Evolutionary conservation across 768 basidiomycete genomes (phyloP), one percentile per base, ranked within the genome.

Genomic region (Lenzites betulinus): DNA sequence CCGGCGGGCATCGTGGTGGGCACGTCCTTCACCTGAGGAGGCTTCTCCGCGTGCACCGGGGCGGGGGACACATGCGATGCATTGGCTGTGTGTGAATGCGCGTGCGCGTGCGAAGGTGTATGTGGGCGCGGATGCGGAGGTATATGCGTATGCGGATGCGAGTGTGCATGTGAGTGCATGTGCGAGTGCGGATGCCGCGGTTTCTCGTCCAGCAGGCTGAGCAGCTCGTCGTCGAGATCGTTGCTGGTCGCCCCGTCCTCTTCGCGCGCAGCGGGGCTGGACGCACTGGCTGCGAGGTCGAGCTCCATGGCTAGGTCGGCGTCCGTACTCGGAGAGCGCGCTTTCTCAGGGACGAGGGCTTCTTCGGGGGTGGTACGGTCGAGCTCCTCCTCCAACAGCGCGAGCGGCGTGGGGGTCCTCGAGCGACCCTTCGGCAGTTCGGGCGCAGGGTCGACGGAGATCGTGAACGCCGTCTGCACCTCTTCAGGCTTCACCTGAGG

Each of bases 141-240:
- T 9, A n/a, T 1, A 8, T 36, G 49, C 3, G 49, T 1, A 22
- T 39, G 54, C 3, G 20, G n/a, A 25, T 61, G 54, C 15, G 51
- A 53, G n/a, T 57, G 44, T 12, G 22, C 35, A 26, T 56, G 43
- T 16, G 15, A 22, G 44, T 43, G 58, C 18, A 39, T 54, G 15
- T 46, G 51, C 15, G 54, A 28, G 25, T 61, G 64, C 26, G 59
- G 48, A 7, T 51, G 46, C 12, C 48, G 52, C n/a, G 68, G 62
- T n/a, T 60, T 73, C 64, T 85, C 87, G 66, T 88, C 89, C 30
- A 91, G 76, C 25, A 91, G 75, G 66, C 87, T 88, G 58, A 90
- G 77, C 50, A 90, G 72, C 72, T 90, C 89, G 63, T 88, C 77
- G 12, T 81, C 80, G 13, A 81, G 83, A 59, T 88, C 86, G 23